Conservation (phyloP, 1,284 basidiomycete genomes). For the Moniliella sp. region DNA sequence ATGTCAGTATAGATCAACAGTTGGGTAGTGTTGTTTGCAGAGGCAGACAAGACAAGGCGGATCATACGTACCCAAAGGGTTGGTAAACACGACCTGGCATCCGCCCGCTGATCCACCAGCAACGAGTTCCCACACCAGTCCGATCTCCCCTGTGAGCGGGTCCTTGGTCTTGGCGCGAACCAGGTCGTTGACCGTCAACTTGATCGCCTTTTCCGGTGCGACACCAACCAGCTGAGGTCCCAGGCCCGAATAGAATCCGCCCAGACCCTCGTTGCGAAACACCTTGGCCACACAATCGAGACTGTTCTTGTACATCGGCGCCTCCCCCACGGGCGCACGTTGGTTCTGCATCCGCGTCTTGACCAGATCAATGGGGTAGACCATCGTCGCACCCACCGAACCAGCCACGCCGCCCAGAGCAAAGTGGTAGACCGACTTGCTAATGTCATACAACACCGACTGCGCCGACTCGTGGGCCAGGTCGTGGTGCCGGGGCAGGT, state of each 20-base stretch:
- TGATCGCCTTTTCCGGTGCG: too few relatives aligned
- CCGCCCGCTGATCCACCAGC: slow-evolving; percentile 84
- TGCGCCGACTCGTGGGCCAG: too few relatives aligned
- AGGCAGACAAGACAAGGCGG: too few relatives aligned
- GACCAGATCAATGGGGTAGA: too few relatives aligned
- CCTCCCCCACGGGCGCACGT: too few relatives aligned
- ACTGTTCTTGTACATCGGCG: too few relatives aligned
- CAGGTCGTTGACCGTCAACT: too few relatives aligned
- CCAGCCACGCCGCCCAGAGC: slow-evolving; percentile 74
- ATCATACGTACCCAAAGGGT: too few relatives aligned
- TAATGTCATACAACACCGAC: slow-evolving; percentile 8
- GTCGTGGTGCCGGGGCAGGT: too few relatives aligned
- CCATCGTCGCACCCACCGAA: slow-evolving; percentile 66
- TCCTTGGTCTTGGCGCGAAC: slow-evolving; percentile 64
- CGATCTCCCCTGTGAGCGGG: slow-evolving; percentile 78
- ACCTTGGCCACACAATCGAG: slow-evolving; percentile 82
- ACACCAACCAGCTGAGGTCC: slow-evolving; percentile 79
- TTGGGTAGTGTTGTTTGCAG: too few relatives aligned
- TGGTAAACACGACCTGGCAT: slow-evolving; percentile 67
- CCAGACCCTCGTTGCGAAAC: slow-evolving; percentile 68
- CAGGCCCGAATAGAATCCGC: slow-evolving; percentile 87
- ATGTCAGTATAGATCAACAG: too few relatives aligned
- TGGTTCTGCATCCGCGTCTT: too few relatives aligned
- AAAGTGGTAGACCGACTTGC: slow-evolving; percentile 54
- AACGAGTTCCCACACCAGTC: slow-evolving; percentile 62